Evolutionary conservation across 2,329 filamentous ascomycete species (phyloP), one percentile per base, ranked within the genome.

Genomic region (Colletotrichum orbiculare): DNA sequence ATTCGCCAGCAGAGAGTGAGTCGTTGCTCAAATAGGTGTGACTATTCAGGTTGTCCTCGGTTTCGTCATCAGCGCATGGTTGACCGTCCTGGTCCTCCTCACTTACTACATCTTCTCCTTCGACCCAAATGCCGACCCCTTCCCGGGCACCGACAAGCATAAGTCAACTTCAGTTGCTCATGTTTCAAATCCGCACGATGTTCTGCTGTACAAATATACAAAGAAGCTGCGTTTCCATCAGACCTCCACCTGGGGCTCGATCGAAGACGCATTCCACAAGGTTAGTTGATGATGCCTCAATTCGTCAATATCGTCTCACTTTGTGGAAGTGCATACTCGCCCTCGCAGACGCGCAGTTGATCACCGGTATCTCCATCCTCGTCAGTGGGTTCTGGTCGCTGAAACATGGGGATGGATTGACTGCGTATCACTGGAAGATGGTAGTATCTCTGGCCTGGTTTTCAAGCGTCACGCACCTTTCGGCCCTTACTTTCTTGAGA

Each of bases 371-470:
- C 0, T 52, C 60, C 5, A 47, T 57, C 6, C 46, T 62, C 2
- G 5, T 49, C 6, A 62, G 46, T 9, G 53, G 53, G 3, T 62
- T 25, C 17, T 52, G 8, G 13, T 50, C 53, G 0, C 12, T 62
- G 5, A 47, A n/a, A 9, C 35, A 62, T 8, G 49, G n/a, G 2
- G 2, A 6, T 17, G 60, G 59, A 6, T 11, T 62, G 13, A 45
- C n/a, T 6, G 52, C 52, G 1, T 62, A 57, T 41, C 60, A 62
- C 8, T 62, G 41, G 53, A 38, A 57, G 12, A 57, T 57, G 52
- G 46, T 57, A 0, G 13, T 62, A 2, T 57, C 39, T 39, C 15
- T 62, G 0, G 60, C 60, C 1, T 57, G 53, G 60, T 57, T 62
- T 5, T 62, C 52, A 2, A 54, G 39, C 5, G 33, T 56, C 2